These are phyloP conservation scores for Grosmannia serpens DNA, from an alignment of 2,329 filamentous ascomycete species.

Conservation along the genomic window DNA sequence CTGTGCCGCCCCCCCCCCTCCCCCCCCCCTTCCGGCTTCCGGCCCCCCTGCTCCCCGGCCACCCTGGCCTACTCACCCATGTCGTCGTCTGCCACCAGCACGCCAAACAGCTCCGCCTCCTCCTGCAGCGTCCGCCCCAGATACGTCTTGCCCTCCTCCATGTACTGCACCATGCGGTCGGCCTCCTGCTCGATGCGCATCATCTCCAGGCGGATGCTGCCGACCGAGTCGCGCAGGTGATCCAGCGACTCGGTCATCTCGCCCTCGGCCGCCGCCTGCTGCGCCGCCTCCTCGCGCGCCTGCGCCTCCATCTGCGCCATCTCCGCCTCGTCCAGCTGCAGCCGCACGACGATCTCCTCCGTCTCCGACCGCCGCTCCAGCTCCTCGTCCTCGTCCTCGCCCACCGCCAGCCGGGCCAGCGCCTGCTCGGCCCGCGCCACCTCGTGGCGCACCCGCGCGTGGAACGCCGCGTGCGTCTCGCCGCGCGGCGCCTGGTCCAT, in stretches of 20 bases:
- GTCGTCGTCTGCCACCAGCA: constrained; percentile 2
- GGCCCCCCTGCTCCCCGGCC: neutral
- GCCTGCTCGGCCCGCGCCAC: neutral
- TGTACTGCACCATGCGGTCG: constrained; percentile 9
- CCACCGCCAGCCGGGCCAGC: neutral
- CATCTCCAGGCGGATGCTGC: constrained; percentile 11
- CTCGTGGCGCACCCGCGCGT: constrained; percentile 7
- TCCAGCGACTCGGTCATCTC: constrained; percentile 9
- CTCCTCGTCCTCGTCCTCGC: neutral
- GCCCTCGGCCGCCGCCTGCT: constrained; percentile 8
- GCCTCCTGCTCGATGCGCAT: constrained; percentile 11
- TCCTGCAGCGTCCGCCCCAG: constrained; percentile 12
- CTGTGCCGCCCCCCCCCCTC: too few species aligned
- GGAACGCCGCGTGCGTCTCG: constrained; percentile 11
- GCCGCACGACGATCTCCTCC: constrained; percentile 38
- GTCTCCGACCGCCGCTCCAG: constrained; percentile 3
- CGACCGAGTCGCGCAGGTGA: constrained; percentile 11
- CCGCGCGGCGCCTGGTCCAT: constrained; percentile 2
- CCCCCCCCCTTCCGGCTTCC: neutral
- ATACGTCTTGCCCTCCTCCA: constrained; percentile 5
- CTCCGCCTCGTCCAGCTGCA: constrained; percentile 35
- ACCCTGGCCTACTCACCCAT: neutral
- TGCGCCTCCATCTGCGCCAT: constrained; percentile 56
- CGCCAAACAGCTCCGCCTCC: constrained; percentile 9
- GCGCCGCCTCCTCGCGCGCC: constrained; percentile 28